A percentile compares a stretch with the other conserved stretches of the same genome.
phyloP scores from a whole-genome alignment of 352 stramenopile genomes.

The Pythium volutum region DNA sequence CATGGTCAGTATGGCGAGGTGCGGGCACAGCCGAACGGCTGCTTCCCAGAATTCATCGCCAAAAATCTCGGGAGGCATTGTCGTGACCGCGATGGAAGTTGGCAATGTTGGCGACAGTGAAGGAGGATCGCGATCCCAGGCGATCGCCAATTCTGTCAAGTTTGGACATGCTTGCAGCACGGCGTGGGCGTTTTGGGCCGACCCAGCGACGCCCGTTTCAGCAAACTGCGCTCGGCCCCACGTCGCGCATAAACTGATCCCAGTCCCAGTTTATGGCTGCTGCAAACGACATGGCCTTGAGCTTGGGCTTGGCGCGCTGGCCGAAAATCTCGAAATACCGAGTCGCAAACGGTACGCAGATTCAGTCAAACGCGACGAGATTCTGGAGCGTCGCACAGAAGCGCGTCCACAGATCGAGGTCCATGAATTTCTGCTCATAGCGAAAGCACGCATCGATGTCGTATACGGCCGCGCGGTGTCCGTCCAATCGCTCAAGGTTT shows the following conservation, averaged over 20 bases:
- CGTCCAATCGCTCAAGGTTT: constrained; percentile 1
- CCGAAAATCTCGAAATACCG: constrained; percentile 18
- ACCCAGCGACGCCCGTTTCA: not conserved
- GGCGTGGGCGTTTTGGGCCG: not conserved
- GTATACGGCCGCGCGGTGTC: not conserved
- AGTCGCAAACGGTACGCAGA: not conserved
- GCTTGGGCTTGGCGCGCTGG: constrained; percentile 7
- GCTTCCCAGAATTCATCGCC: constrained; percentile 12
- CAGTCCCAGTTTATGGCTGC: constrained; percentile 5
- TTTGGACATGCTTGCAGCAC: constrained; percentile 5
- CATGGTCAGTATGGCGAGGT: too few species aligned
- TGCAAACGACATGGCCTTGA: not conserved
- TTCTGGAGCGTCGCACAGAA: not conserved
- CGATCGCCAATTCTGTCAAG: not conserved
- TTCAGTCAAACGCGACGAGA: constrained; percentile 4
- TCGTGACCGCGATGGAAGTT: too few species aligned
- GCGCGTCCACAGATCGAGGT: not conserved
- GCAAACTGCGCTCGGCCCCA: not conserved
- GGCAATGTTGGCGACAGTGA: too few species aligned
- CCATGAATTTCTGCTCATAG: constrained; percentile 2
- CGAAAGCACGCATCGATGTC: not conserved
- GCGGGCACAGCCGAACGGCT: not conserved
- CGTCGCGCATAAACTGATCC: not conserved
- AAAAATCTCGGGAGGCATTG: constrained; percentile 8
- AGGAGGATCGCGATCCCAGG: not conserved